Evolutionary conservation across 345 rosid species (phyloP).

Genomic region (Eucalyptus sp.): DNA sequence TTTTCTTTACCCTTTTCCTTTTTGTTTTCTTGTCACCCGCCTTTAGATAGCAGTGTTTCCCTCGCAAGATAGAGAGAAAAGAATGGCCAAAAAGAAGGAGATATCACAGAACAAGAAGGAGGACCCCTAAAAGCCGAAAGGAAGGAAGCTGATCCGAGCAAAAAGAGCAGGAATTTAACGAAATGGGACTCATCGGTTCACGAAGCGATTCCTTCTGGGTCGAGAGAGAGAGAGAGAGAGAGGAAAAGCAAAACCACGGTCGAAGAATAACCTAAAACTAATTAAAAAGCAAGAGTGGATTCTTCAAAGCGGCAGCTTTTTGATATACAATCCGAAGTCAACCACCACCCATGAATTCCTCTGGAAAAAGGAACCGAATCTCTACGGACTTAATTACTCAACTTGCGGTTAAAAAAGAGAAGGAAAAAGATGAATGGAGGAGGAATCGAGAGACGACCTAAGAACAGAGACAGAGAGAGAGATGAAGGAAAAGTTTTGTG

Average conservation of each 20-base stretch:
- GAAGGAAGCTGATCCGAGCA: not conserved
- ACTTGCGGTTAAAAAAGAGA: not conserved
- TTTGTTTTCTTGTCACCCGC: not conserved
- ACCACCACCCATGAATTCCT: not conserved
- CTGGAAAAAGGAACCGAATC: not conserved
- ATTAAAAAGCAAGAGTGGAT: not conserved
- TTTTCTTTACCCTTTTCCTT: not conserved
- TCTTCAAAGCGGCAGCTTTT: not conserved
- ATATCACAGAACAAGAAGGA: not conserved
- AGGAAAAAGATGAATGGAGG: not conserved
- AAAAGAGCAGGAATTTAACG: not conserved
- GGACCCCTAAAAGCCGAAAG: not conserved
- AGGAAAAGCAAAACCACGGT: not conserved
- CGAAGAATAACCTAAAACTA: not conserved
- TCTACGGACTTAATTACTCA: not conserved
- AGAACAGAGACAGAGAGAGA: not conserved
- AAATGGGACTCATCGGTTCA: not conserved
- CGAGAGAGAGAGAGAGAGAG: not conserved
- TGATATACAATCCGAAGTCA: not conserved
- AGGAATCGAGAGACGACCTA: not conserved
- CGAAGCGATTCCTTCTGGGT: not conserved
- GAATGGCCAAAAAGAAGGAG: not conserved
- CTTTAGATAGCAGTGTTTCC: not conserved
- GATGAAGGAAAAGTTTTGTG: not conserved
- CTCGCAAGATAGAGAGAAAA: not conserved